Evolutionary conservation across 2,329 filamentous ascomycete species (phyloP).

Genomic region (Ophiostoma sp.): DNA sequence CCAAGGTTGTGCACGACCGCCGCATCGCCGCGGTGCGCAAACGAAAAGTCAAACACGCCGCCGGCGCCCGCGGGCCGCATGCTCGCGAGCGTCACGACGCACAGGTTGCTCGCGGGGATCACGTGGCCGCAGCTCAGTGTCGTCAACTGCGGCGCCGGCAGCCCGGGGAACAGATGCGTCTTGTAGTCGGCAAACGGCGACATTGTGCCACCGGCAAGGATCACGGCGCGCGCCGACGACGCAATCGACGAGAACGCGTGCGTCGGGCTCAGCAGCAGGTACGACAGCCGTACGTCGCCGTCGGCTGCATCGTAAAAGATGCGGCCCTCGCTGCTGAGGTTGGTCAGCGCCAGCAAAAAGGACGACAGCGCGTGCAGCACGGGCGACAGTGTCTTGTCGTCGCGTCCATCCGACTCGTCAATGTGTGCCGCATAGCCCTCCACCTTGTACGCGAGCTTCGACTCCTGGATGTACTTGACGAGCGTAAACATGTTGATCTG

Average conservation of each 20-base stretch:
- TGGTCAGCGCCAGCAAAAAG: slow-evolving; percentile 76
- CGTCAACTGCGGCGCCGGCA: slow-evolving; percentile 57
- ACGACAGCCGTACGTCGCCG: slow-evolving; percentile 61
- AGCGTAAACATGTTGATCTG: slow-evolving; percentile 93
- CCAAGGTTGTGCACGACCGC: slow-evolving; percentile 71
- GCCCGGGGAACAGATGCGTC: slow-evolving; percentile 74
- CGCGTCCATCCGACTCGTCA: slow-evolving; percentile 33
- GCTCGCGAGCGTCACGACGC: slow-evolving; percentile 64
- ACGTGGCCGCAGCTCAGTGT: slow-evolving; percentile 94
- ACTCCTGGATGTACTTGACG: slow-evolving; percentile 80
- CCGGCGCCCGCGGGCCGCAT: slow-evolving; percentile 29
- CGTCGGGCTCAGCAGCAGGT: slow-evolving; percentile 84
- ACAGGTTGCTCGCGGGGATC: slow-evolving; percentile 74
- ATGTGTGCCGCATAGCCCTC: slow-evolving; percentile 73
- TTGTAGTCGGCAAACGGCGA: slow-evolving; percentile 91
- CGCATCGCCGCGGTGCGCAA: slow-evolving; percentile 64
- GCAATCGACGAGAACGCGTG: slow-evolving; percentile 87
- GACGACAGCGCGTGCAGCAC: slow-evolving; percentile 52
- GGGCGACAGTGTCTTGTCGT: slow-evolving; percentile 32
- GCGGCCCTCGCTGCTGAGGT: slow-evolving; percentile 67
- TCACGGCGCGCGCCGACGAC: slow-evolving; percentile 74
- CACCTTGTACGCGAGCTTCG: slow-evolving; percentile 88
- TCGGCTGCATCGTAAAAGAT: slow-evolving; percentile 54
- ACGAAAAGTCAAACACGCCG: slow-evolving; percentile 78
- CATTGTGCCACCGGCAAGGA: slow-evolving; percentile 95